phyloP scores from a whole-genome alignment of 2,329 filamentous ascomycete species.

The Alternaria sp. region DNA sequence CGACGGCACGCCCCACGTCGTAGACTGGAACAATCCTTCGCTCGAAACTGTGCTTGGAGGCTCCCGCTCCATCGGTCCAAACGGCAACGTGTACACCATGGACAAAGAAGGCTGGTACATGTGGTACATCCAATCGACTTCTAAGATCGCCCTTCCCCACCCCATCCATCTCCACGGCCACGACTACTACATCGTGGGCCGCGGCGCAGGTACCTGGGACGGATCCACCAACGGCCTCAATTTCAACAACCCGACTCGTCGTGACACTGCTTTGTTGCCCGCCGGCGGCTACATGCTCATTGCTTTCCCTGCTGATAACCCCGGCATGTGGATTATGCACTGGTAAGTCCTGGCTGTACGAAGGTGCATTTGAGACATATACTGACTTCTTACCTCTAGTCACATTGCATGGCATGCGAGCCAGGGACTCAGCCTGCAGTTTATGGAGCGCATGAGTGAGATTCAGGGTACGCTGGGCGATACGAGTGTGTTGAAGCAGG shows the following conservation, averaged over 20 bases:
- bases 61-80: slow-evolving; percentile 27
- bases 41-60: slow-evolving; percentile 51
- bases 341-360: slow-evolving; percentile 7
- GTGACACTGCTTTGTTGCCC: slow-evolving; percentile 49
- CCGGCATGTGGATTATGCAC: slow-evolving; percentile 52
- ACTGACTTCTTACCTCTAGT: not conserved
- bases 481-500: slow-evolving; percentile 27
- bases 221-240: slow-evolving; percentile 38
- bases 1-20: slow-evolving; percentile 47
- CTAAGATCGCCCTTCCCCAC: slow-evolving; percentile 45
- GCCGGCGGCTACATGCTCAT: slow-evolving; percentile 55
- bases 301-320: slow-evolving; percentile 61
- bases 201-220: slow-evolving; percentile 45
- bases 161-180: slow-evolving; percentile 52
- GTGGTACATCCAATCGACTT: slow-evolving; percentile 55
- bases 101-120: slow-evolving; percentile 50
- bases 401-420: slow-evolving; percentile 46
- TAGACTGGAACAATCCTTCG: slow-evolving; percentile 53
- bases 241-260: slow-evolving; percentile 48
- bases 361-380: not conserved
- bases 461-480: slow-evolving; percentile 31
- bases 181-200: slow-evolving; percentile 52
- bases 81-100: slow-evolving; percentile 41
- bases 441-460: slow-evolving; percentile 52
- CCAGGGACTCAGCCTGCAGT: slow-evolving; percentile 58